Evolutionary conservation across 495 filamentous ascomycete genomes (phyloP).

Genomic region (Cetradonia linearis): DNA sequence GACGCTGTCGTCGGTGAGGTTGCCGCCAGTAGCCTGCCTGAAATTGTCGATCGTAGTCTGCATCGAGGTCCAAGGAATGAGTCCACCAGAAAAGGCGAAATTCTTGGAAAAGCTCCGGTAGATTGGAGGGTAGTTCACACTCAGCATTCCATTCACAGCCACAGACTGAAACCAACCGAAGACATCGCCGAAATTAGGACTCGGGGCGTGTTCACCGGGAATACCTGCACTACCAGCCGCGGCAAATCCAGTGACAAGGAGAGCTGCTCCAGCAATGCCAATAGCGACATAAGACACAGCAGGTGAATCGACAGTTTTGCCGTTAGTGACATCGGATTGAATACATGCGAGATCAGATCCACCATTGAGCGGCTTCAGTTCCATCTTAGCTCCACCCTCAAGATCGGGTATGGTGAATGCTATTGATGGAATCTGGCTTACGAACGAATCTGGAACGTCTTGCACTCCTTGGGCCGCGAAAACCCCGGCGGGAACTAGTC

Average conservation of each 20-base stretch:
- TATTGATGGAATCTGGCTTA: conserved; percentile 71
- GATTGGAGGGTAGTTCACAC: conserved; percentile 72
- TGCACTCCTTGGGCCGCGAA: conserved; percentile 66
- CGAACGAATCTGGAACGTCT: conserved; percentile 57
- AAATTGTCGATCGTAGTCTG: conserved; percentile 81
- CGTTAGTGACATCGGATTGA: conserved; percentile 70
- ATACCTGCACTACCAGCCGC: conserved; percentile 55
- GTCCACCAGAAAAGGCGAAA: conserved; percentile 82
- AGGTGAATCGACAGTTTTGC: conserved; percentile 64
- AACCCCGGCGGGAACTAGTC: conserved; percentile 55
- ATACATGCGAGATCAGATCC: conserved; percentile 69
- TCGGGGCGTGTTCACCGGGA: conserved; percentile 55
- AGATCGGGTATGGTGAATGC: conserved; percentile 89
- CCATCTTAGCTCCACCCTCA: conserved; percentile 71
- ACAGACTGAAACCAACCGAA: conserved; percentile 87
- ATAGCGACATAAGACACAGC: conserved; percentile 78
- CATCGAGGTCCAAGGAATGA: conserved; percentile 73
- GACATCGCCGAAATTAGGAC: conserved; percentile 78
- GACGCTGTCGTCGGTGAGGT: conserved; percentile 70
- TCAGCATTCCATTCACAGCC: conserved; percentile 93
- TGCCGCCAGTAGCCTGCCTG: conserved; percentile 68
- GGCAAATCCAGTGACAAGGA: conserved; percentile 63
- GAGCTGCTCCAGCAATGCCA: conserved; percentile 75
- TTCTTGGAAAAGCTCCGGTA: conserved; percentile 85
- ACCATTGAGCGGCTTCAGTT: conserved; percentile 53